Evolutionary conservation across 2,329 filamentous ascomycete genomes (phyloP).

Genomic region (Microcera coccophila): DNA sequence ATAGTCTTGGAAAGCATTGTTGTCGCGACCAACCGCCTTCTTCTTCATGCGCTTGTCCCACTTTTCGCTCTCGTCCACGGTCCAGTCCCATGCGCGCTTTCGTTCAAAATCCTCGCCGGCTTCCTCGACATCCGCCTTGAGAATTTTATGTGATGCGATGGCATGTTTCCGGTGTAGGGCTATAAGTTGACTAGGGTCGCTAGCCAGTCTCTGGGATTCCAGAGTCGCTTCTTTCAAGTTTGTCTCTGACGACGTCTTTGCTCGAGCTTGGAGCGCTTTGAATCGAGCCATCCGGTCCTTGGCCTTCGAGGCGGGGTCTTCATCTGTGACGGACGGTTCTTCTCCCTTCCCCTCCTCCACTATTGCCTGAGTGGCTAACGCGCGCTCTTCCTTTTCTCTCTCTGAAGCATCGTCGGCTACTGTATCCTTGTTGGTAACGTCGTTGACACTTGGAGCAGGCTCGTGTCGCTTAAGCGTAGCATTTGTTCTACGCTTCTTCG

Average conservation of each 20-base stretch:
- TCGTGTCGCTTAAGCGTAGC: conserved; percentile 2
- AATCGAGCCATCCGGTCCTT: conserved; percentile 75
- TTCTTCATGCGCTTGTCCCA: conserved; percentile 92
- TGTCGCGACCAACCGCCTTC: conserved; percentile 74
- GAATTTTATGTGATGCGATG: conserved; percentile 83
- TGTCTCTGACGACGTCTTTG: conserved; percentile 64
- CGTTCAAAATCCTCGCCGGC: conserved; percentile 90
- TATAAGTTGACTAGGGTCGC: conserved; percentile 72
- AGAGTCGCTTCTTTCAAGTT: conserved; percentile 82
- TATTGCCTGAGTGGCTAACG: conserved; percentile 6
- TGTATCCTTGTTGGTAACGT: background rate
- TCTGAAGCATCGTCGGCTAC: conserved; percentile 1
- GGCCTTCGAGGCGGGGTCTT: conserved; percentile 42
- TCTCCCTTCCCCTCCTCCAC: conserved; percentile 20
- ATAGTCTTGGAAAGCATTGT: conserved; percentile 89
- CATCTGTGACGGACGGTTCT: conserved; percentile 16
- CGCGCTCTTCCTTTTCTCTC: conserved; percentile 6
- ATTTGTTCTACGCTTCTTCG: conserved; percentile 26
- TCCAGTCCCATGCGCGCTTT: conserved; percentile 99
- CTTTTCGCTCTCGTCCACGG: conserved; percentile 84
- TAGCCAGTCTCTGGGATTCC: conserved; percentile 74
- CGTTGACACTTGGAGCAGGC: conserved; percentile 1
- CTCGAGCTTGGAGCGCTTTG: conserved; percentile 79
- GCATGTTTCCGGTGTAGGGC: conserved; percentile 81
- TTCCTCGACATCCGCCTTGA: conserved; percentile 86